Conservation (phyloP, 352 stramenopile genomes). For the Elongisporangium prolatum region DNA sequence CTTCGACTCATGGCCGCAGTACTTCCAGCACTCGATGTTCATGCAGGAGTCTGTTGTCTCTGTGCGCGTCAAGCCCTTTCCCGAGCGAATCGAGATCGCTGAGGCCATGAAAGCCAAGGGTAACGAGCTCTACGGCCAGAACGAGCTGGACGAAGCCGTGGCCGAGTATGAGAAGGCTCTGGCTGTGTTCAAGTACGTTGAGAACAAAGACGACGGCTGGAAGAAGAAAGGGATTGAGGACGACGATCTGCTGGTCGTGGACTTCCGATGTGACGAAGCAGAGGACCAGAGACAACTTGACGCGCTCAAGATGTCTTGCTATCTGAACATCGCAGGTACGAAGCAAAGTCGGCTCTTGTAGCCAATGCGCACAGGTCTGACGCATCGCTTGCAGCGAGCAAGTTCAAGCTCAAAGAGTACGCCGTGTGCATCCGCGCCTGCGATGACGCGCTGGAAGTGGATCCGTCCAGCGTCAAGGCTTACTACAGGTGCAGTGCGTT, state of each 20-base stretch:
- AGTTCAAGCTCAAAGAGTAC: slow-evolving; percentile 77
- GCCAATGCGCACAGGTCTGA: background rate
- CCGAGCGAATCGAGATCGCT: slow-evolving; percentile 46
- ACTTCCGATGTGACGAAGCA: slow-evolving; percentile 44
- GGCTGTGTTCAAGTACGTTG: slow-evolving; percentile 76
- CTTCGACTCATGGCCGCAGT: slow-evolving; percentile 78
- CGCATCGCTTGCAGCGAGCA: slow-evolving; percentile 37
- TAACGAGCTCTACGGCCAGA: slow-evolving; percentile 50
- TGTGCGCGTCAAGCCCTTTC: slow-evolving; percentile 36
- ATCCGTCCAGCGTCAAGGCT: slow-evolving; percentile 68
- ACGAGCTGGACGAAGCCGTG: slow-evolving; percentile 60
- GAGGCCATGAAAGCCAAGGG: slow-evolving; percentile 64
- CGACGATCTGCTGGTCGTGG: slow-evolving; percentile 52
- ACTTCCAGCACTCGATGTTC: slow-evolving; percentile 87
- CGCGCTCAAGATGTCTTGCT: slow-evolving; percentile 62
- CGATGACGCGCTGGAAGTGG: slow-evolving; percentile 59
- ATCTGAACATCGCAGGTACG: slow-evolving; percentile 77
- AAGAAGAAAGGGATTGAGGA: slow-evolving; percentile 88
- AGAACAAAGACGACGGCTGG: slow-evolving; percentile 77
- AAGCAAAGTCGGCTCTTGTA: background rate
- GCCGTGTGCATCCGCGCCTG: slow-evolving; percentile 54
- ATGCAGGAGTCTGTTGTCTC: slow-evolving; percentile 73
- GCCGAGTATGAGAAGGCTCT: slow-evolving; percentile 83
- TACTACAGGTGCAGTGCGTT: slow-evolving; percentile 44
- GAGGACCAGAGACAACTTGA: slow-evolving; percentile 42